Evolutionary conservation across 2,329 filamentous ascomycete genomes (phyloP), one percentile per base, ranked within the genome.

Genomic region (Bipolaris zeicola): DNA sequence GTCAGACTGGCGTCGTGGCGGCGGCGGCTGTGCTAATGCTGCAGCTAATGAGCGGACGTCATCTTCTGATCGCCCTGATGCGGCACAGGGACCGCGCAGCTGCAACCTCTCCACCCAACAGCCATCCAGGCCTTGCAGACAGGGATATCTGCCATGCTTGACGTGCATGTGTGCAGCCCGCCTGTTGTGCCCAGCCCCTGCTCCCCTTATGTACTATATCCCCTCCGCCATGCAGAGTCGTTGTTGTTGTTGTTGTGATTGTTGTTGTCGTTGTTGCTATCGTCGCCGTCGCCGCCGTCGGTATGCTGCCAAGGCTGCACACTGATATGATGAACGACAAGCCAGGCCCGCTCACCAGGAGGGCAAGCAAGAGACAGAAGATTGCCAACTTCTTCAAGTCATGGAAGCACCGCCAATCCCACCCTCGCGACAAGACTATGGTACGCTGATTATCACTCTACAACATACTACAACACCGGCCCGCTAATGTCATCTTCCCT

Each of bases 111-210:
- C 33, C 3, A 48, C 22, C 50, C 55, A 53, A 58, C 61, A 62
- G 52, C 63, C 48, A 65, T 65, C 65, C 60, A 57, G 55, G 14
- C 53, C 48, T 11, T 7, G 22, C 47, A 8, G n/a, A 20, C 70
- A 62, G 62, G 67, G 67, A 65, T 67, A 55, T 49, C 55, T 64
- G 66, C 68, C 69, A 63, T 72, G 68, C 62, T 71, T 70, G 69
- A 66, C 61, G 51, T 63, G 58, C 61, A 63, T 63, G 57, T 63
- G 58, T 56, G 47, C 48, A 55, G 52, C 52, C 38, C 47, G 26
- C 39, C 47, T 52, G 53, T 53, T 24, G 37, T 31, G 62, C 62
- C 62, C 58, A 62, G 61, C 52, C 61, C 58, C 61, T 66, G 57
- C 55, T 52, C 50, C 45, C 46, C 46, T 59, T 57, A 62, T 50